A percentile compares a stretch with the other conserved stretches of the same genome.
Conservation (phyloP, 768 basidiomycete genomes). For the Phanerochaete carnosa region DNA sequence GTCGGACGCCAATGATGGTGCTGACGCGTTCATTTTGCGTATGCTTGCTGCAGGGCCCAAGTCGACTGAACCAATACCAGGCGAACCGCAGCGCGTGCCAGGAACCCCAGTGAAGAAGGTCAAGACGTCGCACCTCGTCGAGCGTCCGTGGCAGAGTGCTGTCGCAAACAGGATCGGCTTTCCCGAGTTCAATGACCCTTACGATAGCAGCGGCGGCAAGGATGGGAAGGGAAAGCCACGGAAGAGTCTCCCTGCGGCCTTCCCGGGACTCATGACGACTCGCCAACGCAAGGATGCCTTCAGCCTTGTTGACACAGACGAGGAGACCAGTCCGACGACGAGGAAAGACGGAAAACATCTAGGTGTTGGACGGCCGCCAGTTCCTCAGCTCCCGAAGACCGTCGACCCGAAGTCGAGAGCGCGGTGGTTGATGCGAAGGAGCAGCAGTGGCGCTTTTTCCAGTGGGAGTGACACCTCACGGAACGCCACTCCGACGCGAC, state of each 20-base stretch:
- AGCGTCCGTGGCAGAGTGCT: conserved; percentile 80
- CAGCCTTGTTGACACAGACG: conserved; percentile 38
- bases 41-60: conserved; percentile 61
- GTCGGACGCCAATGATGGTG: conserved; percentile 23
- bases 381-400: conserved; percentile 18
- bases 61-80: conserved; percentile 33
- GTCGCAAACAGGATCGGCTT: conserved; percentile 67
- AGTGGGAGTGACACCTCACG: conserved; percentile 65
- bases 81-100: conserved; percentile 58
- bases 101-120: conserved; percentile 81
- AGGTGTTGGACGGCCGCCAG: conserved; percentile 58
- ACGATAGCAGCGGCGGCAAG: conserved; percentile 28
- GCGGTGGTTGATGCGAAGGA: conserved; percentile 69
- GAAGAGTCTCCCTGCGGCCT: conserved; percentile 75
- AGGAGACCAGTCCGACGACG: conserved; percentile 55
- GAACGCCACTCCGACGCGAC: conserved; percentile 59
- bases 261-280: conserved; percentile 39
- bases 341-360: conserved; percentile 52
- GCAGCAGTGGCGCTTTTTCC: conserved; percentile 80
- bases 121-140: conserved; percentile 51
- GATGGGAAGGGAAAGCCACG: conserved; percentile 49
- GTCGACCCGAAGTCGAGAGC: conserved; percentile 26
- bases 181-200: conserved; percentile 32
- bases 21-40: conserved; percentile 71
- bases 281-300: conserved; percentile 8